phyloP scores from a whole-genome alignment of 2,329 filamentous ascomycete species.

The Pseudocercospora vitis region DNA sequence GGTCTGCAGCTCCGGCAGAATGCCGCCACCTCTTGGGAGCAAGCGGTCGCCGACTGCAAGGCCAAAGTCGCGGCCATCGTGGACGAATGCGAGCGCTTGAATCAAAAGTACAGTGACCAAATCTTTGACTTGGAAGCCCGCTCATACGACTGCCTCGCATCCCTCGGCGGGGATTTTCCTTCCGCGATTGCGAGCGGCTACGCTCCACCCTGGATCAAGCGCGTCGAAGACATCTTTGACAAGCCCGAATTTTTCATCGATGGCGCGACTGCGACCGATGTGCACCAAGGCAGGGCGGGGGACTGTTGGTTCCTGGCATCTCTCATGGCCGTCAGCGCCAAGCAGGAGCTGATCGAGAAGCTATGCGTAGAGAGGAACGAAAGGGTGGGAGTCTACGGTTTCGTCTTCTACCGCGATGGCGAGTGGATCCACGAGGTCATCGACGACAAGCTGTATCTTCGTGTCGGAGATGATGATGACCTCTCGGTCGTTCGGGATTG shows the following conservation, averaged over 20 bases:
- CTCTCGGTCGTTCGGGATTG: constrained; percentile 45
- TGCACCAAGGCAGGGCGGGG: constrained; percentile 73
- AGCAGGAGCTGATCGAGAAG: constrained; percentile 72
- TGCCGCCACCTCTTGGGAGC: constrained; percentile 61
- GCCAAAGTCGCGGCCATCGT: constrained; percentile 60
- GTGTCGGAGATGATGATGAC: constrained; percentile 78
- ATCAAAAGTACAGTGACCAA: constrained; percentile 83
- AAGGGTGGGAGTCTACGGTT: constrained; percentile 77
- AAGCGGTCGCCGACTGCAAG: constrained; percentile 67
- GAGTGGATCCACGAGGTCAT: constrained; percentile 92
- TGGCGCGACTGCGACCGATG: constrained; percentile 72
- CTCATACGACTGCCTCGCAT: constrained; percentile 36
- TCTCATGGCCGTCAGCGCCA: constrained; percentile 72
- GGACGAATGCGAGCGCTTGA: constrained; percentile 68
- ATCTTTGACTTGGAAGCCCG: constrained; percentile 83
- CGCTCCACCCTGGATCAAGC: constrained; percentile 35
- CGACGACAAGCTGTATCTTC: constrained; percentile 85
- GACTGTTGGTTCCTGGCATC: constrained; percentile 88
- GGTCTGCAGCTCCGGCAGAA: constrained; percentile 31
- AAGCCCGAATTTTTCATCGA: constrained; percentile 64
- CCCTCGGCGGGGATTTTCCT: constrained; percentile 25
- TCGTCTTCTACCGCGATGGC: constrained; percentile 80
- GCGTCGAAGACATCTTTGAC: constrained; percentile 39
- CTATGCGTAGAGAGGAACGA: constrained; percentile 73
- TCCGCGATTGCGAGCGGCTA: constrained; percentile 28